These are phyloP conservation scores for Candida sonorensis DNA, from an alignment of 805 yeast species.

Conservation along the genomic window DNA sequence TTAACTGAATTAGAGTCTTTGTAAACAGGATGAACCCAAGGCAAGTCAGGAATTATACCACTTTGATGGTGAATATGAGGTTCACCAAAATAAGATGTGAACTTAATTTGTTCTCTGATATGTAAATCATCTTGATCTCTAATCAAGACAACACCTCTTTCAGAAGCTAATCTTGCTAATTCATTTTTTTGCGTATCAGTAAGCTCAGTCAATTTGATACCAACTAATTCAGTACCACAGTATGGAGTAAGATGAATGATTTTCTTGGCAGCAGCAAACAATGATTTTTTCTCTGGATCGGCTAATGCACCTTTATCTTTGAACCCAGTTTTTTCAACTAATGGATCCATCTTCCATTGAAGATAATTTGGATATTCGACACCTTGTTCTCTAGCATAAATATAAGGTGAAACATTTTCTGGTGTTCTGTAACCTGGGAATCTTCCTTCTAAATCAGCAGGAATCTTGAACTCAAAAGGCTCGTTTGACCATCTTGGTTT, in stretches of 20 bases:
- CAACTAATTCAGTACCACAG: conserved; percentile 52
- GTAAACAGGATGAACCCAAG: conserved; percentile 31
- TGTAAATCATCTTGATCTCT: conserved; percentile 35
- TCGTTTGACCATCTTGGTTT: conserved; percentile 5
- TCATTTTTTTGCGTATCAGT: conserved; percentile 37
- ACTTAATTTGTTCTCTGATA: conserved; percentile 31
- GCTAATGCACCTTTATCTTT: conserved; percentile 11
- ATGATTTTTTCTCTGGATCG: conserved; percentile 28
- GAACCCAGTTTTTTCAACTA: conserved; percentile 5
- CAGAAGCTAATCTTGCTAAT: conserved; percentile 37
- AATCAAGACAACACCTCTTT: conserved; percentile 41
- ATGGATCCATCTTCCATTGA: conserved; percentile 13
- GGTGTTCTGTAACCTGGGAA: conserved; percentile 11
- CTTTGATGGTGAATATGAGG: conserved; percentile 33
- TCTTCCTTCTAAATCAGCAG: conserved; percentile 3
- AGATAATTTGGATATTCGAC: conserved; percentile 11
- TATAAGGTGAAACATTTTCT: conserved; percentile 8
- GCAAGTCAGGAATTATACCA: conserved; percentile 26
- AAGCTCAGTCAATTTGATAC: conserved; percentile 34
- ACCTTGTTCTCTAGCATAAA: conserved; percentile 9
- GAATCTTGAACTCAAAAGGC: conserved; percentile 8
- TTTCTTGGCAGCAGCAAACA: conserved; percentile 34
- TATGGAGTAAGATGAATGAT: conserved; percentile 36
- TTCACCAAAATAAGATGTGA: conserved; percentile 37
- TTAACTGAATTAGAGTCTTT: conserved; percentile 27